phyloP scores from a whole-genome alignment of 2,329 filamentous ascomycete genomes.

The Alternaria tenuissima region DNA sequence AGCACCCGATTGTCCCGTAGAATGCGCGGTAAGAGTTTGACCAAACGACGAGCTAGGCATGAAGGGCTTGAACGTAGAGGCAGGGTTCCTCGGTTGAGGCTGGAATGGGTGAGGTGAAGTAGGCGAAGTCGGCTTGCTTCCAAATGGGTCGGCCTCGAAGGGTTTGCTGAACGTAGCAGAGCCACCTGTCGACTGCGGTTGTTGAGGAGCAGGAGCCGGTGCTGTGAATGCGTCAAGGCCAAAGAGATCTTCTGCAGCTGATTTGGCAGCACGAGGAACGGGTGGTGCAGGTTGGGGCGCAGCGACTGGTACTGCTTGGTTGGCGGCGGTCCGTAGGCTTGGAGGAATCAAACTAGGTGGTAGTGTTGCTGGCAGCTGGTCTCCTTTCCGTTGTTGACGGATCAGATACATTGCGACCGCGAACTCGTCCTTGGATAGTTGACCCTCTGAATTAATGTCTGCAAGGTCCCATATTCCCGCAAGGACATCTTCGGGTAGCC shows the following conservation, averaged over 20 bases:
- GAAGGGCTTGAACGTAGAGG: conserved; percentile 83
- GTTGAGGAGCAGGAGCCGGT: conserved; percentile 60
- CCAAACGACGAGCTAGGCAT: conserved; percentile 92
- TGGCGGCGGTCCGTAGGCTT: conserved; percentile 69
- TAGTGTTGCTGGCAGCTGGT: conserved; percentile 76
- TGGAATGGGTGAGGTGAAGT: conserved; percentile 62
- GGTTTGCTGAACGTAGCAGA: conserved; percentile 60
- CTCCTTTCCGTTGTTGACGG: conserved; percentile 79
- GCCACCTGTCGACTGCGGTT: conserved; percentile 76
- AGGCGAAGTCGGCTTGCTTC: conserved; percentile 60
- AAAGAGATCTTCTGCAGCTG: conserved; percentile 92
- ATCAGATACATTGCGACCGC: conserved; percentile 98
- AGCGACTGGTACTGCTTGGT: conserved; percentile 59
- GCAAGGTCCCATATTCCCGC: conserved; percentile 98
- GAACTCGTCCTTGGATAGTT: conserved; percentile 87
- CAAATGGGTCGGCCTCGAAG: conserved; percentile 69
- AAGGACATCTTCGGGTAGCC: conserved; percentile 84
- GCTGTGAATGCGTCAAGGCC: conserved; percentile 78
- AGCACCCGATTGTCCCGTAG: conserved; percentile 69
- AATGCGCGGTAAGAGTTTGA: conserved; percentile 77
- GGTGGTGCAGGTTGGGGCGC: conserved; percentile 55
- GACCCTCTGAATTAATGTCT: conserved; percentile 90
- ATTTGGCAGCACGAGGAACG: conserved; percentile 62
- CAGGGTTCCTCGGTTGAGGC: conserved; percentile 53
- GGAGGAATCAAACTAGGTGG: conserved; percentile 86